phyloP scores from a whole-genome alignment of 129 eudicot genomes.

The Pittosporum tobira region DNA sequence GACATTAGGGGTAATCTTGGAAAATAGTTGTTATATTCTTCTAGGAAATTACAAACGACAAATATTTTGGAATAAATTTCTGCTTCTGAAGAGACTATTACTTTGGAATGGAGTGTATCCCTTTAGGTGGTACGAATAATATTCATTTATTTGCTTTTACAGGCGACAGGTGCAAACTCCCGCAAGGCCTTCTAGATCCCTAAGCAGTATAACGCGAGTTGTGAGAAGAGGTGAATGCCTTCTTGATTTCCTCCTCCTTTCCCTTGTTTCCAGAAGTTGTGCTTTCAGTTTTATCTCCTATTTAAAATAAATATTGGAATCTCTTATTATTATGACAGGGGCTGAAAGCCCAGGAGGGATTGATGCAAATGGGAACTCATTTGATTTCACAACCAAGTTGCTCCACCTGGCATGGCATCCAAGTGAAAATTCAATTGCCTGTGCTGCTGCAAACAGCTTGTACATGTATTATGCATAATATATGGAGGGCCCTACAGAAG shows the following conservation, averaged over 20 bases:
- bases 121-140: no score
- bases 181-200: slow-evolving; percentile 81
- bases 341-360: slow-evolving; percentile 63
- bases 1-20: no score
- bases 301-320: slow-evolving; percentile 4
- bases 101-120: no score
- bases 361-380: slow-evolving; percentile 91
- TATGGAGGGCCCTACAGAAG: slow-evolving; percentile 10
- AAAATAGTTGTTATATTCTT: no score
- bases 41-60: no score
- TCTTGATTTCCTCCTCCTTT: neutral
- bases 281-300: neutral
- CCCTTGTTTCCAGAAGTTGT: neutral
- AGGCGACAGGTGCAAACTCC: slow-evolving; percentile 94
- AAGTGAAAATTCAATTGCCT: slow-evolving; percentile 84
- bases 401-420: slow-evolving; percentile 99
- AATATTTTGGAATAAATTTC: no score
- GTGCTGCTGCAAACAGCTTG: slow-evolving; percentile 99
- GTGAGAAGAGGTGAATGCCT: slow-evolving; percentile 70
- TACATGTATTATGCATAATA: slow-evolving; percentile 94
- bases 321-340: slow-evolving; percentile 41
- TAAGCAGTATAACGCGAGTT: slow-evolving; percentile 82
- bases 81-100: no score
- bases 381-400: slow-evolving; percentile 84
- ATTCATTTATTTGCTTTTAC: slow-evolving; percentile 10